Percentiles rank a stretch among this genome's conserved stretches.
These are phyloP conservation scores for Irineochytrium annulatum DNA, from an alignment of 192 early-diverging fungal species.

Conservation along the genomic window DNA sequence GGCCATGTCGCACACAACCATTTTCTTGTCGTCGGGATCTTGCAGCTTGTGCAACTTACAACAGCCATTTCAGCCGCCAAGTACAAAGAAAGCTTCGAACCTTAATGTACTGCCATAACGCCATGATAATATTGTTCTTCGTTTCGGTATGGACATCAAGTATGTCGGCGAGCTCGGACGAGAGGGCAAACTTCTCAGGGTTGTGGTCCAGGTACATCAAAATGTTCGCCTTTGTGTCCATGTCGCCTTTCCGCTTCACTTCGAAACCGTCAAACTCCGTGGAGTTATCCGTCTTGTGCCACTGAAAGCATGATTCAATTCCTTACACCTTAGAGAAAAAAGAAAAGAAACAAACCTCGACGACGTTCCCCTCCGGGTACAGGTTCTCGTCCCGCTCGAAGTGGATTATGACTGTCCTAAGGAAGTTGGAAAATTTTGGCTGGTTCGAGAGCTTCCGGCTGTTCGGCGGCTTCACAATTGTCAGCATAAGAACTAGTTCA, in stretches of 20 bases:
- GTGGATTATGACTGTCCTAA: slow-evolving; percentile 79
- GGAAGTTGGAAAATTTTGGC: slow-evolving; percentile 83
- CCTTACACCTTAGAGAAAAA: neutral
- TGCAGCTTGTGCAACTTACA: slow-evolving; percentile 77
- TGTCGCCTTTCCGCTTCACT: slow-evolving; percentile 86
- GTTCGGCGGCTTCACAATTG: slow-evolving; percentile 39
- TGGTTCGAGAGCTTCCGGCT: slow-evolving; percentile 50
- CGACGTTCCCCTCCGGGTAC: slow-evolving; percentile 74
- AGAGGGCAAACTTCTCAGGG: slow-evolving; percentile 78
- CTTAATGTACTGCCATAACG: slow-evolving; percentile 96
- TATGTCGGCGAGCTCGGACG: slow-evolving; percentile 66
- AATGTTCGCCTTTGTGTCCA: slow-evolving; percentile 76
- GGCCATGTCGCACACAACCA: slow-evolving; percentile 77
- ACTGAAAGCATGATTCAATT: neutral
- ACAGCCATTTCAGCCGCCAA: neutral
- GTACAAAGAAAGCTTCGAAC: slow-evolving; percentile 30
- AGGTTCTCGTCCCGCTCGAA: slow-evolving; percentile 72
- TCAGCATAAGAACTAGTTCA: slow-evolving; percentile 7
- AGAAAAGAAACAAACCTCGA: slow-evolving; percentile 47
- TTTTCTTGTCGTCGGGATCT: slow-evolving; percentile 81
- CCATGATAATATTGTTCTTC: slow-evolving; percentile 70
- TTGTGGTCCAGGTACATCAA: slow-evolving; percentile 68
- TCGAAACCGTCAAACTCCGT: slow-evolving; percentile 84
- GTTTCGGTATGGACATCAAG: slow-evolving; percentile 76
- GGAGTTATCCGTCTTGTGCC: slow-evolving; percentile 37